A percentile compares a stretch with the other conserved stretches of the same genome.
Conservation (phyloP, 108 stramenopile species). For the Phaeodactylum tricornutum region DNA sequence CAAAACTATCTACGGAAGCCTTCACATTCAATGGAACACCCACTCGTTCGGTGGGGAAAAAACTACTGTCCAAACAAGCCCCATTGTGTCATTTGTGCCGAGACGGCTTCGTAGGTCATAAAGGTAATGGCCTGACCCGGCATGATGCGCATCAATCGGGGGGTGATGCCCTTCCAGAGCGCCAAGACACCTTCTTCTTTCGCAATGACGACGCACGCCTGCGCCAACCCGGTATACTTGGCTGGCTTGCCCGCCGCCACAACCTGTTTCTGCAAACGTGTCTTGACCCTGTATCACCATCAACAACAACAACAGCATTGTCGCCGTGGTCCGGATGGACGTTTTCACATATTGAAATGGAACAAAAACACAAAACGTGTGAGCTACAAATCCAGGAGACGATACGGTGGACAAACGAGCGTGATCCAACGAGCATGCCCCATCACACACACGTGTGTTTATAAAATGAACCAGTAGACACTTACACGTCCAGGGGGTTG, state of each 20-base stretch:
- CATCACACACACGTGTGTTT: conserved; percentile 5
- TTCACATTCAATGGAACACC: no score
- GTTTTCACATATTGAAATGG: no score
- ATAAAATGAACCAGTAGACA: no score
- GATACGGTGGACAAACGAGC: no score
- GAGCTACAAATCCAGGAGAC: no score
- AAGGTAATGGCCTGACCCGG: conserved; percentile 98
- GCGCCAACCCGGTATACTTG: conserved; percentile 80
- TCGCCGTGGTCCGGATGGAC: no score
- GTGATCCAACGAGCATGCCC: neutral
- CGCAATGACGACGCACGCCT: conserved; percentile 73
- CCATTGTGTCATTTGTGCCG: neutral
- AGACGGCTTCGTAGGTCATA: conserved; percentile 88
- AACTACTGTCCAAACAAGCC: no score
- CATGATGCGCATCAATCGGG: conserved; percentile 89
- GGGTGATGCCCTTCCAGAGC: conserved; percentile 96
- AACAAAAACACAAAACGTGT: no score
- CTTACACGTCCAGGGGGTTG: conserved; percentile 71
- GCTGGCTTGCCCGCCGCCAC: conserved; percentile 57
- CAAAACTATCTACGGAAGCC: no score
- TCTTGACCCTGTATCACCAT: no score
- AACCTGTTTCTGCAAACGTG: conserved; percentile 93
- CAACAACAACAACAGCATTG: no score
- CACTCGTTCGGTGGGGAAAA: no score
- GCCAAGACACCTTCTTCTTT: conserved; percentile 88